Evolutionary conservation across 345 rosid genomes (phyloP), one percentile per base, ranked within the genome.

Genomic region (Angophora floribunda): DNA sequence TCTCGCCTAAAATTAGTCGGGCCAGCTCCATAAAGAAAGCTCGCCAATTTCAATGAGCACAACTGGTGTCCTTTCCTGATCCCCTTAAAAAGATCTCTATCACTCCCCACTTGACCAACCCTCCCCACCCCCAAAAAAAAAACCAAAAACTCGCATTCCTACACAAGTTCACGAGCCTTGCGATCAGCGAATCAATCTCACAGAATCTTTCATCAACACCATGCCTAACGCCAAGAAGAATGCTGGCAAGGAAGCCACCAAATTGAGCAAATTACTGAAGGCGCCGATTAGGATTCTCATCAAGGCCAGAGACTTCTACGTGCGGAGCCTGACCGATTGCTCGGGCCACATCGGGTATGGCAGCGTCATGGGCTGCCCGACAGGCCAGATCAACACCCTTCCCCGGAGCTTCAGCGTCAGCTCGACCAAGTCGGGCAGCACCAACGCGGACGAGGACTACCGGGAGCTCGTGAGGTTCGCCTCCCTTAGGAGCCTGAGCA

Each of bases 271-370:
- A 85, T 50, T 95, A 8, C 78, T 75, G 59, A 94, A 93, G 89
- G 91, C 93, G 61, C 93, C 97, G 1, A 13, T 93, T 6, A 92
- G 90, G 87, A 50, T 95, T 51, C 90, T 97, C 88, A 51, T 85
- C 85, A 93, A 88, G 91, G 95, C 95, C 80, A 89, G 94, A 84
- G 95, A 94, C 78, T 91, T 94, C 13, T 95, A 94, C 91, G 88
- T 96, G 52, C 93, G 90, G n/a, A 90, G 95, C 93, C 89, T 95
- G 92, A 87, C 92, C 3, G 94, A 93, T 84, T 96, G 91, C 65
- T 94, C 99, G 28, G 96, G 91, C 55, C 91, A 89, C 85, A 26
- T 90, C 49, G 88, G 87, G 7, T 82, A 86, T 12, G 95, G 92
- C 36, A 85, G 47, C 51, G 89, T n/a, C 89, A 88, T 89, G 92